These are phyloP conservation scores for Saccharomyces hybrid DNA, from an alignment of 1,139 yeast species.

Conservation along the genomic window DNA sequence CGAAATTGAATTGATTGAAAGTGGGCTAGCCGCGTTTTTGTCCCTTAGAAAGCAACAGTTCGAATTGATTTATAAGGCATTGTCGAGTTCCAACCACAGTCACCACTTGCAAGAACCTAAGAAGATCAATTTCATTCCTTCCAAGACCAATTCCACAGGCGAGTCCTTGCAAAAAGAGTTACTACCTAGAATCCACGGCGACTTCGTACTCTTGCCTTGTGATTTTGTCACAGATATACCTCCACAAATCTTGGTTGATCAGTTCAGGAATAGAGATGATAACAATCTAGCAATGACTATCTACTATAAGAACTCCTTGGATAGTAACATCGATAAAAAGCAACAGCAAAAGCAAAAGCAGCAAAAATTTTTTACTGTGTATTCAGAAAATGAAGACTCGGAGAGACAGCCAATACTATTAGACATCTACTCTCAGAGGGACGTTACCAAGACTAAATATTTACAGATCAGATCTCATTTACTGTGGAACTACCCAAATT, in stretches of 20 bases:
- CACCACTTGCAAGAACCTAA: slow-evolving; percentile 31
- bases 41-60: slow-evolving; percentile 26
- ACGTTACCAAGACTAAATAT: slow-evolving; percentile 60
- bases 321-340: slow-evolving; percentile 64
- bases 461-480: slow-evolving; percentile 75
- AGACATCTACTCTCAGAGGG: slow-evolving; percentile 59
- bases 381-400: slow-evolving; percentile 43
- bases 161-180: slow-evolving; percentile 46
- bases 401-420: slow-evolving; percentile 45
- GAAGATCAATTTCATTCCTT: slow-evolving; percentile 41
- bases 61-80: slow-evolving; percentile 21
- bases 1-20: slow-evolving; percentile 29
- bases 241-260: slow-evolving; percentile 80
- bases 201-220: slow-evolving; percentile 81
- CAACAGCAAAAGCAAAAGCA: slow-evolving; percentile 43
- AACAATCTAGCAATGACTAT: slow-evolving; percentile 65
- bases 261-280: slow-evolving; percentile 62
- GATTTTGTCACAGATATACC: slow-evolving; percentile 89
- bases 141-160: slow-evolving; percentile 54
- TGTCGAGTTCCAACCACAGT: slow-evolving; percentile 19
- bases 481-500: slow-evolving; percentile 79
- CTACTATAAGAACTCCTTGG: slow-evolving; percentile 63
- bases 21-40: slow-evolving; percentile 20
- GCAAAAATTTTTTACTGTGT: slow-evolving; percentile 48
- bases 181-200: slow-evolving; percentile 38